Base-by-base conservation (phyloP, 495 filamentous ascomycete species). In the Penicillium lagena region DNA sequence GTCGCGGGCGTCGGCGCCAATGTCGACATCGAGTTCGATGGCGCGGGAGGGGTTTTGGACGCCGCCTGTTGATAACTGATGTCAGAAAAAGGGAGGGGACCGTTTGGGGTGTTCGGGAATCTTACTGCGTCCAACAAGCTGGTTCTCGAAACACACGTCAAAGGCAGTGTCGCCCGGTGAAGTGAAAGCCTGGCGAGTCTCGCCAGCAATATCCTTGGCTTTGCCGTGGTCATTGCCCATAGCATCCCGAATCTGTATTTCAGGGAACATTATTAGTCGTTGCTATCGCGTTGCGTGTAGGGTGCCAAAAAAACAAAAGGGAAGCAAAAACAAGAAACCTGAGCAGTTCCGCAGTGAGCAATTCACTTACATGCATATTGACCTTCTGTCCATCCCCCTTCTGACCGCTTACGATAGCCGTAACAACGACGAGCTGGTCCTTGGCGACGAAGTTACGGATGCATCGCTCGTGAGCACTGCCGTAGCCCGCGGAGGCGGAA, bases 361-460 rank as follows among this genome's bases (percentile, higher is more conserved):
- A 36, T 10, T 14, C 40, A 70, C 90, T 50, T 78, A 97, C 93
- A 67, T 95, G 87, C 80, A 97, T 95, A 60, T 96, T 95, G 39
- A 98, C 80, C 52, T 77, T 66, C 80, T 95, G 90, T 9, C 93
- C 93, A 73, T 97, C 93, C 35, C 94, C 93, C 68, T 84, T 89
- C 29, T 75, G 66, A 11, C 93, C 93, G 60, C 81, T 76, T 11
- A 95, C 79, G 42, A 83, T 95, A 42, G 91, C 86, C 31, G 93
- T 97, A n/a, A 98, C 93, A 7, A 97, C 90, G n/a, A 98, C 93
- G 47, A 98, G 73, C 43, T 91, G 94, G 63, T 96, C 90, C 66
- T 83, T 87, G 40, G 82, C 73, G 44, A 96, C 91, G 62, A 96
- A 97, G 70, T 98, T 98, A 56, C 94, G 82, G 66, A 98, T 89